These are phyloP conservation scores for Prunus padus DNA, from an alignment of 306 rosid species.

Conservation along the genomic window DNA sequence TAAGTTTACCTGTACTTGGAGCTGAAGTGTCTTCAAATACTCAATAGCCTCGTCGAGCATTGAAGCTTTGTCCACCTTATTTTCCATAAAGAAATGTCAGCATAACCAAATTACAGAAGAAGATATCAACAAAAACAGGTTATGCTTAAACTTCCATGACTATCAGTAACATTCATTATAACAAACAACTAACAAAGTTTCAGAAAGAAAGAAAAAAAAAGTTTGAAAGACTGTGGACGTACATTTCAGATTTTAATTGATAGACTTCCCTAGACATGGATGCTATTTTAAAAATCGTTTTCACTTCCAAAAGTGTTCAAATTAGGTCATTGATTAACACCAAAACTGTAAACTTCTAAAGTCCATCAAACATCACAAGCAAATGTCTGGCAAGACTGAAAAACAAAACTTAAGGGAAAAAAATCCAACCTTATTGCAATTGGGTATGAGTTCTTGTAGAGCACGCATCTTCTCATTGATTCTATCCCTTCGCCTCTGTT, in stretches of 20 bases:
- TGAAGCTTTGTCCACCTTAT: constrained; percentile 86
- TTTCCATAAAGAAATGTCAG: constrained; percentile 29
- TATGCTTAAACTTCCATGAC: constrained; percentile 15
- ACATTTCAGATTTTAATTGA: constrained; percentile 17
- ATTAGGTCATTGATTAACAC: constrained; percentile 20
- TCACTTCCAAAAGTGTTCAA: constrained; percentile 19
- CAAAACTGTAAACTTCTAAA: constrained; percentile 8
- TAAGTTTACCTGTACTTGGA: constrained; percentile 70
- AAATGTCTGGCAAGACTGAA: constrained; percentile 14
- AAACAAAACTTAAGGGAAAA: neutral
- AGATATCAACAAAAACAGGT: neutral
- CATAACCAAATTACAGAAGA: constrained; percentile 18
- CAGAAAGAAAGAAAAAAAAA: constrained; percentile 8
- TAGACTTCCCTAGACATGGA: neutral
- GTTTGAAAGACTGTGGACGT: neutral
- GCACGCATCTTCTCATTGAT: constrained; percentile 94
- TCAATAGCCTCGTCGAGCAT: constrained; percentile 95
- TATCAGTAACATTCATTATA: constrained; percentile 1
- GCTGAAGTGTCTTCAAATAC: constrained; percentile 81
- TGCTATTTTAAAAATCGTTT: constrained; percentile 12
- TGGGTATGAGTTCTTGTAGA: constrained; percentile 86
- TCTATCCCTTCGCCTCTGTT: constrained; percentile 80
- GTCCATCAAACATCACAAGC: constrained; percentile 7
- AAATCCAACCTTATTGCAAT: constrained; percentile 73
- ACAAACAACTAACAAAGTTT: constrained; percentile 13